Evolutionary conservation across 306 rosid genomes (phyloP), one percentile per base, ranked within the genome.

Genomic region (Styphnolobium japonicum): DNA sequence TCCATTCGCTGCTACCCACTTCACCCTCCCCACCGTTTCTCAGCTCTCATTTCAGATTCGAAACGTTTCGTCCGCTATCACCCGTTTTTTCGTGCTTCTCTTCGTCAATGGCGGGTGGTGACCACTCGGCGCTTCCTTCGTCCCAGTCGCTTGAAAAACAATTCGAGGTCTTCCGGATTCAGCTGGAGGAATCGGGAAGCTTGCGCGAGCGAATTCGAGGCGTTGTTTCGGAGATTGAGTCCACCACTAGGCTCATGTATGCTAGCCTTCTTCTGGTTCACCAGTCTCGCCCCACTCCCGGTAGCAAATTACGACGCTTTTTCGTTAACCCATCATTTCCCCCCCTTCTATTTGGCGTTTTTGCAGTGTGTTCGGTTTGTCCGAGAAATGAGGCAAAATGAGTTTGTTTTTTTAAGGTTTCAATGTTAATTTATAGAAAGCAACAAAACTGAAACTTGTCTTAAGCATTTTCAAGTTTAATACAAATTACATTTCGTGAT

Each of bases 221-320:
- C 7, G 91, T 95, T 11, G 97, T 85, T 8, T 82, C 87, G 76
- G 96, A 91, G 81, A 90, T 95, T 12, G 99, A 95, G 75, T 93
- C 99, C 77, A 84, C 91, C 33, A 55, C 92, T 0, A 82, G 99
- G 82, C 68, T 91, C 67, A 89, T 91, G 75, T 87, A 93, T 55
- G 92, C 96, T 16, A 84, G 85, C 70, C 84, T 95, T 49, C 98
- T 93, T 65, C 87, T 91, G 10, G 97, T 95, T 65, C 99, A 95
- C 77, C 97, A 95, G 68, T 91, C 96, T 83, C 93, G 96, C 7
- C 87, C 93, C 14, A 86, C 90, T 34, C 90, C 96, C 15, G 99
- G 98, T 95, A 90, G 49, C 33, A 22, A 11, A 29, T 21, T 7
- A 5, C 48, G 60, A 4, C 36, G 18, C 46, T 55, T 37, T 51